Base-by-base conservation (phyloP, 768 basidiomycete species). In the Crucibulum laeve region DNA sequence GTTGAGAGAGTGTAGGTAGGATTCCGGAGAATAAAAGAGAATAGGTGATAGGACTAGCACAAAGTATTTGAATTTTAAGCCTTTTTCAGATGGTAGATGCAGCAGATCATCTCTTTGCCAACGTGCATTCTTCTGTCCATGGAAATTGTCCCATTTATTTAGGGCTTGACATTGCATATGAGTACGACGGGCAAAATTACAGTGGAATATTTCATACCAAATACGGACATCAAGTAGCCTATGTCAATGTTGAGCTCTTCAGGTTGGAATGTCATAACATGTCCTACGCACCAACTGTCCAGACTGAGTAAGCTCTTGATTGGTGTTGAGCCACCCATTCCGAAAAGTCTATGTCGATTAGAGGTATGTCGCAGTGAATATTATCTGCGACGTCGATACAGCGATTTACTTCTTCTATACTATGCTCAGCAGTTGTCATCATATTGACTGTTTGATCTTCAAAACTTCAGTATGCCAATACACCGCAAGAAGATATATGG, bases 1-100 rank as follows among this genome's bases (percentile, higher is more conserved):
- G 34, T 71, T 58, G 11, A 74, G 46, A 15, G 58, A 32, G 8
- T 56, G 56, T 15, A 69, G 45, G 18, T 67, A 68, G 5, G 55
- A 45, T 14, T 58, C 43, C 1, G 73, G 72, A 13, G 53, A 43
- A 49, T 55, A 62, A 49, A 73, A 72, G 19, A 70, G 46, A 3
- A 70, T 3, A 4, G 57, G 60, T 1, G 62, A 59, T 18, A 55
- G 23, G 1, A 51, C 36, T 57, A 71, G 28, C 11, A 40, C 23
- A 24, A 18, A 24, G 15, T 4, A 7, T 24, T 32, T 4, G 42
- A 43, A 10, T 11, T 26, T 17, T 25, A 19, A 8, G 25, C n/a
- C n/a, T n/a, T n/a, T n/a, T 38, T 19, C 15, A 8, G 23, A 24
- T 3, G 19, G 11, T 14, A 33, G 11, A 19, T 33, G 28, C 18